Percentiles rank a stretch among this genome's conserved stretches.
Evolutionary conservation across 495 filamentous ascomycete genomes (phyloP).

Genomic region (Terfezia claveryi): DNA sequence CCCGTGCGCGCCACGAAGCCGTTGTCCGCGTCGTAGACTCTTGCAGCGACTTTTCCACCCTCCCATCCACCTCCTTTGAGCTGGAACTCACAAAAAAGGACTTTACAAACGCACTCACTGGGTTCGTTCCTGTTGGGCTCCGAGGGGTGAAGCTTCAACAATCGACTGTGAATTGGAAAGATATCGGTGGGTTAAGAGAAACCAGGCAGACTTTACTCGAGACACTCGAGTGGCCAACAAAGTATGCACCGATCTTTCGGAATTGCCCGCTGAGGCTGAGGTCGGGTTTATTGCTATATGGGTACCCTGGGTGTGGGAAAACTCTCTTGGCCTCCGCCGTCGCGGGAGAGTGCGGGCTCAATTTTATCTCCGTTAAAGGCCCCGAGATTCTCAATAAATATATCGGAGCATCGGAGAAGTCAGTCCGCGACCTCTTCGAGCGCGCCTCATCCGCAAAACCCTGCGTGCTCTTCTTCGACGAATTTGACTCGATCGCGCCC

Average conservation of each 20-base stretch:
- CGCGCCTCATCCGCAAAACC: slow-evolving; percentile 72
- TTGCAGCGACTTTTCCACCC: slow-evolving; percentile 2
- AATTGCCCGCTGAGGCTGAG: slow-evolving; percentile 81
- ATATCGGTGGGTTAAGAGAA: slow-evolving; percentile 69
- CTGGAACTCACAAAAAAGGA: slow-evolving; percentile 47
- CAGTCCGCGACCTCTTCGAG: slow-evolving; percentile 82
- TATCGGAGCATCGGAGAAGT: slow-evolving; percentile 89
- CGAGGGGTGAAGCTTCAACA: slow-evolving; percentile 83
- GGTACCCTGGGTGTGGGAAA: slow-evolving; percentile 90
- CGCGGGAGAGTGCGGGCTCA: slow-evolving; percentile 85
- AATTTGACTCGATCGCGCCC: slow-evolving; percentile 91
- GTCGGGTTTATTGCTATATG: slow-evolving; percentile 79
- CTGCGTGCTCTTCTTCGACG: slow-evolving; percentile 91
- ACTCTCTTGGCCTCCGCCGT: slow-evolving; percentile 84
- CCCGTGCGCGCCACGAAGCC: slow-evolving; percentile 74
- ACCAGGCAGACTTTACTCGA: slow-evolving; percentile 76
- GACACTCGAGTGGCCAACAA: slow-evolving; percentile 90
- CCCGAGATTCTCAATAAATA: slow-evolving; percentile 98
- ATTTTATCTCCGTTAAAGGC: slow-evolving; percentile 95
- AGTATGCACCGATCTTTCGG: slow-evolving; percentile 93
- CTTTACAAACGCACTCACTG: slow-evolving; percentile 63
- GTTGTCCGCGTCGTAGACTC: slow-evolving; percentile 48
- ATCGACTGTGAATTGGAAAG: slow-evolving; percentile 66
- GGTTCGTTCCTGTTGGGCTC: slow-evolving; percentile 83
- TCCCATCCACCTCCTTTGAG: slow-evolving; percentile 2